phyloP scores from a whole-genome alignment of 164 flowering plant genomes.

The Vitis cinerea region DNA sequence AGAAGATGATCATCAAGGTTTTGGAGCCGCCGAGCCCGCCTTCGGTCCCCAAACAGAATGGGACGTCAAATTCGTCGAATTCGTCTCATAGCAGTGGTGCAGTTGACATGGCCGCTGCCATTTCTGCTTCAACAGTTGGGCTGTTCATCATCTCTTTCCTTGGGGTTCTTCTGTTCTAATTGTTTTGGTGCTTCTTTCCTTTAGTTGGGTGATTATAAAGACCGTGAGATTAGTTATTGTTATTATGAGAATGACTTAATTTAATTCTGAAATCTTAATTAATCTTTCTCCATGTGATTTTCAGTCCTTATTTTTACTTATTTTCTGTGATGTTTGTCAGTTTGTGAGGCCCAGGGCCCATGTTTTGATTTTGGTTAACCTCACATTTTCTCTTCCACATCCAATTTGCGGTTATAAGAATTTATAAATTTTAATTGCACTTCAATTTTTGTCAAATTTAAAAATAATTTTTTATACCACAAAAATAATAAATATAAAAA shows the following conservation, averaged over 20 bases:
- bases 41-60: not conserved
- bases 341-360: too few relatives aligned
- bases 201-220: not conserved
- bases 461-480: too few relatives aligned
- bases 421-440: too few relatives aligned
- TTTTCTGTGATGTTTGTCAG: too few relatives aligned
- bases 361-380: too few relatives aligned
- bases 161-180: conserved; percentile 3
- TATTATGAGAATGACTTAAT: not conserved
- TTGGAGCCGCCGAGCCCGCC: conserved; percentile 28
- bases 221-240: not conserved
- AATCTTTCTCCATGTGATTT: too few relatives aligned
- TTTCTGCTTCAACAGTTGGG: not conserved
- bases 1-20: conserved; percentile 60
- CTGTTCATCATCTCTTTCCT: conserved; percentile 4
- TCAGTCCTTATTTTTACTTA: too few relatives aligned
- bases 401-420: too few relatives aligned
- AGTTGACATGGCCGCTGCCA: conserved; percentile 1
- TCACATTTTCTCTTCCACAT: too few relatives aligned
- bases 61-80: not conserved
- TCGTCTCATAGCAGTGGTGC: not conserved
- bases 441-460: too few relatives aligned
- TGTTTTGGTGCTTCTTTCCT: not conserved
- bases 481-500: too few relatives aligned
- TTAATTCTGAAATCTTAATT: too few relatives aligned